Conservation (phyloP, 345 rosid genomes). For the Acer yangbiense region DNA sequence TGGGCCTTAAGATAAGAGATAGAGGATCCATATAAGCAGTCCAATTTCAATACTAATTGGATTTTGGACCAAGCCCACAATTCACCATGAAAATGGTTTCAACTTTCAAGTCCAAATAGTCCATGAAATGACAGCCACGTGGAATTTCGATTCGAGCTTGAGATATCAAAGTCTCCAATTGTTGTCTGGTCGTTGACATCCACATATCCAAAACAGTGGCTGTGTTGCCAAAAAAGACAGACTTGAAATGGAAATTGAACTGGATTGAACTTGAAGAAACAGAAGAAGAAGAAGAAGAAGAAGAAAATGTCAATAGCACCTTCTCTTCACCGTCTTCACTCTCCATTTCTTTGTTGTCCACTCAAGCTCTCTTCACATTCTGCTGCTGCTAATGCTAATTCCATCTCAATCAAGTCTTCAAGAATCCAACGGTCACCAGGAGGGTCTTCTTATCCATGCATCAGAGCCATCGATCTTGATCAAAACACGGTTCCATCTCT, state of each 20-base stretch:
- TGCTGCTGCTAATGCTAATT: constrained; percentile 1
- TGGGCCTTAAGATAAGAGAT: not conserved
- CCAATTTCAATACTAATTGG: not conserved
- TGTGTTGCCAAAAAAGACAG: not conserved
- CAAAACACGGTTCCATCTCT: constrained; percentile 67
- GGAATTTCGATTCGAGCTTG: not conserved
- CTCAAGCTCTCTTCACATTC: constrained; percentile 36
- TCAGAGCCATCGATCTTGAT: constrained; percentile 74
- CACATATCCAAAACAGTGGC: constrained; percentile 14
- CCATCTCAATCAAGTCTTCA: constrained; percentile 27
- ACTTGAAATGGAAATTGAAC: not conserved
- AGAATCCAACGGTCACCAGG: constrained; percentile 42
- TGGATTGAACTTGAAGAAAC: not conserved
- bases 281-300: not conserved
- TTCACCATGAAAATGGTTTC: not conserved
- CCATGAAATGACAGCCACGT: constrained; percentile 5
- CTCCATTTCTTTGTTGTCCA: constrained; percentile 58
- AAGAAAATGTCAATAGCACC: constrained; percentile 45
- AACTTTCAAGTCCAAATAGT: not conserved
- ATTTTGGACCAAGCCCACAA: not conserved
- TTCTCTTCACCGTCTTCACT: constrained; percentile 55
- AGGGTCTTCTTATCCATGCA: constrained; percentile 44
- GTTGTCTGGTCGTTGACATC: constrained; percentile 4
- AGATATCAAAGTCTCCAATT: not conserved
- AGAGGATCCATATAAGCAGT: not conserved